Evolutionary conservation across 441 rosid genomes (phyloP), one percentile per base, ranked within the genome.

Genomic region (Populus hybrid): DNA sequence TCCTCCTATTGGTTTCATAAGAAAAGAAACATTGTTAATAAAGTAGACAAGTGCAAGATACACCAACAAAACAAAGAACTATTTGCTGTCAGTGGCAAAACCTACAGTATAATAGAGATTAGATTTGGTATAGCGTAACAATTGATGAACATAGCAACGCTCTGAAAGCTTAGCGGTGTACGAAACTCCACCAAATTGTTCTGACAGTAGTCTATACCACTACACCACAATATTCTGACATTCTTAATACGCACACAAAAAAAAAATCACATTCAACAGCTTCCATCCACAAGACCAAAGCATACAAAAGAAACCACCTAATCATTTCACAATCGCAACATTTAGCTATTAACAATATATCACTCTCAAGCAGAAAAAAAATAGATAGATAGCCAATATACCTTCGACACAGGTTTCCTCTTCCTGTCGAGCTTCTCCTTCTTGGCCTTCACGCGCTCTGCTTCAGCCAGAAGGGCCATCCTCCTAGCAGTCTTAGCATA

Each of bases 401-500:
- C 99, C 99, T 95, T 95, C 6, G 92, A 59, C 28, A 91, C 65
- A 0, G 90, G 75, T 68, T 84, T 91, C 81, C 99, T 91, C 86
- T 93, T 94, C 88, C 85, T 91, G 59, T 93, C 85, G 6, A 96
- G 92, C 89, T 94, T 96, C 92, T 96, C 99, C 91, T 93, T 91
- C 95, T 96, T 96, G 4, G 97, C 79, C 88, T 93, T 93, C 7
- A 96, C 92, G 3, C 96, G 91, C 87, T 94, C 90, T 0, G 83
- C 98, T 84, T 96, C 98, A 0, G 99, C 98, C 82, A 96, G 84
- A 73, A 94, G 84, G 0, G 98, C 77, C 98, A 96, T 96, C 88
- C 98, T 91, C 91, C 79, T 88, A 0, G 99, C 98, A 4, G 98
- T 91, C 90, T 94, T 93, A 1, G 99, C 99, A 78, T 96, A 96